phyloP scores from a whole-genome alignment of 495 filamentous ascomycete genomes.

The Talaromyces thailandensis region DNA sequence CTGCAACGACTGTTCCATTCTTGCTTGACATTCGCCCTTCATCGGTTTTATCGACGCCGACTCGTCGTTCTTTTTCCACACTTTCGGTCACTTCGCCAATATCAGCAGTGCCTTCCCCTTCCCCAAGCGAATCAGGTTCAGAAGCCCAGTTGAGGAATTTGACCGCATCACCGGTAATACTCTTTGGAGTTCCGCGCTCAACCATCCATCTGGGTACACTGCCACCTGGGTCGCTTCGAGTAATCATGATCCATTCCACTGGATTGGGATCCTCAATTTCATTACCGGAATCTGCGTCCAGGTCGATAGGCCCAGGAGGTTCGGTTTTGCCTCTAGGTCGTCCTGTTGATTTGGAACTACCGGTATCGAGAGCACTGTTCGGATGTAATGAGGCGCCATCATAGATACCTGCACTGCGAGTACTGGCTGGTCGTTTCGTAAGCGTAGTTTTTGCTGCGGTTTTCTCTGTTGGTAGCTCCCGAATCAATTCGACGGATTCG shows the following conservation, averaged over 20 bases:
- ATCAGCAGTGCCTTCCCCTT: conserved; percentile 20
- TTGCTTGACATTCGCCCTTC: not conserved
- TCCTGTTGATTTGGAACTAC: not conserved
- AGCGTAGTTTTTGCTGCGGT: not conserved
- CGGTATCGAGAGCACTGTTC: not conserved
- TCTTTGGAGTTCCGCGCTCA: conserved; percentile 78
- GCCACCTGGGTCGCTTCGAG: conserved; percentile 86
- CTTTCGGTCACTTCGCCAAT: conserved; percentile 5
- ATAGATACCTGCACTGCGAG: not conserved
- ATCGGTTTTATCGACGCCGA: not conserved
- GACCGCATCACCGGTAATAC: conserved; percentile 71
- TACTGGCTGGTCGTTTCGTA: not conserved
- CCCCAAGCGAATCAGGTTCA: conserved; percentile 37
- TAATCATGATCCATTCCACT: conserved; percentile 96
- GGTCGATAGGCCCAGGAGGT: not conserved
- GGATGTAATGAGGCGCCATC: not conserved
- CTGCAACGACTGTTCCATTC: not conserved
- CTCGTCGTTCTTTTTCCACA: conserved; percentile 4
- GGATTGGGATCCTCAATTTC: conserved; percentile 46
- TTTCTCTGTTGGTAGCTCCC: conserved; percentile 56
- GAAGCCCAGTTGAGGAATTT: conserved; percentile 85
- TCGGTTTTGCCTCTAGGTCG: not conserved
- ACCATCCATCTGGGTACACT: conserved; percentile 92
- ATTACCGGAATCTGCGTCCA: conserved; percentile 18
- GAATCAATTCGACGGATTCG: conserved; percentile 85